A percentile compares a stretch with the other conserved stretches of the same genome.
Conservation (phyloP, 768 basidiomycete genomes). For the Agrocybe praecox region DNA sequence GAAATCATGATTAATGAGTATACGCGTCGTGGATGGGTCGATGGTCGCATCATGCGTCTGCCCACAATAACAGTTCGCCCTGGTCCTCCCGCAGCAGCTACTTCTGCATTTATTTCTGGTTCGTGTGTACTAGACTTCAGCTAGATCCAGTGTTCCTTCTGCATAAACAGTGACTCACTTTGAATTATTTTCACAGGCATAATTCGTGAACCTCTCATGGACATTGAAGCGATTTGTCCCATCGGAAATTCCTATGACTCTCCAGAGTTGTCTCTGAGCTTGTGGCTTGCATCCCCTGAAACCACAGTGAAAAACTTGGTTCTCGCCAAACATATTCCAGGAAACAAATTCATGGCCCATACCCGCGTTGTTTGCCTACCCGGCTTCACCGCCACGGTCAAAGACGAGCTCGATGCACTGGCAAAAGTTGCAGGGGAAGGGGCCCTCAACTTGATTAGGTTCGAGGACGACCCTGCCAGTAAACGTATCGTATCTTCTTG, state of each 20-base stretch:
- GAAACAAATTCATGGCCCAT: slow-evolving; percentile 40
- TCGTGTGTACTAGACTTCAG: slow-evolving; percentile 10
- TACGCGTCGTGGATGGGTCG: slow-evolving; percentile 55
- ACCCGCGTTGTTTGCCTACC: slow-evolving; percentile 60
- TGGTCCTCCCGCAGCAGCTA: slow-evolving; percentile 54
- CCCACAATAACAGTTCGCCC: slow-evolving; percentile 63
- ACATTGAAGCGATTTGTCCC: slow-evolving; percentile 50
- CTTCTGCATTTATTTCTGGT: slow-evolving; percentile 61
- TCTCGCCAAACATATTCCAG: slow-evolving; percentile 46
- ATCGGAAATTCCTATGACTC: slow-evolving; percentile 47
- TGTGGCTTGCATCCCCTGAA: slow-evolving; percentile 53
- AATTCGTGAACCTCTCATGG: slow-evolving; percentile 60
- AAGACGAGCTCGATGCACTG: slow-evolving; percentile 56
- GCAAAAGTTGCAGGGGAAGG: slow-evolving; percentile 52
- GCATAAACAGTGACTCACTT: not conserved
- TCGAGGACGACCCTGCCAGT: slow-evolving; percentile 45
- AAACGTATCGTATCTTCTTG: slow-evolving; percentile 49
- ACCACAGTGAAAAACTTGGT: slow-evolving; percentile 58
- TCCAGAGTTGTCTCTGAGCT: slow-evolving; percentile 44
- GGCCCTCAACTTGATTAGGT: slow-evolving; percentile 46
- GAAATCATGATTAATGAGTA: slow-evolving; percentile 65
- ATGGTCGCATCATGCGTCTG: slow-evolving; percentile 60
- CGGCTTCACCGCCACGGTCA: slow-evolving; percentile 58
- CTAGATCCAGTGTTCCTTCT: too few relatives aligned
- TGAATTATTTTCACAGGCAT: slow-evolving; percentile 32